Evolutionary conservation across 2,329 filamentous ascomycete genomes (phyloP), one percentile per base, ranked within the genome.

Genomic region (Truncatella angustata): DNA sequence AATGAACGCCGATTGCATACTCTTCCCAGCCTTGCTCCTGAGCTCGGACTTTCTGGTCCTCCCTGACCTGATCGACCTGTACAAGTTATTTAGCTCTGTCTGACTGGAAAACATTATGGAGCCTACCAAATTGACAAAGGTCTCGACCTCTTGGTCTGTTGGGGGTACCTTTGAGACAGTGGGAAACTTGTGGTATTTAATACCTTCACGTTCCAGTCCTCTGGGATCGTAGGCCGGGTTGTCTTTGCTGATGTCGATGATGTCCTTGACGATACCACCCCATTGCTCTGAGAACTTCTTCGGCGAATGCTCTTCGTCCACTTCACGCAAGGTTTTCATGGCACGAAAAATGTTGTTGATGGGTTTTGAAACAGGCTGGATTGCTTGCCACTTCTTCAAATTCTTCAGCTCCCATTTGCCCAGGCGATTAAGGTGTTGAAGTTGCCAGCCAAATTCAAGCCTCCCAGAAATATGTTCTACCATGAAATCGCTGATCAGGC

Each of bases 391-490:
- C 66, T 97, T 97, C 54, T 82, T 85, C 10, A 97, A 78, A 63
- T 97, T 97, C 73, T 97, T 97, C 59, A 97, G 91, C 64, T 97
- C 93, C 93, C 93, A 97, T 72, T 97, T 97, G 3, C 92, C 92
- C 59, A 91, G 89, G 2, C 88, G 90, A 2, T 88, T 90, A 21
- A 97, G 82, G 62, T 94, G 87, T 61, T 93, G 88, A 14, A 97
- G 77, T 70, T 97, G 93, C 92, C 93, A 97, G 39, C 87, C 90
- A 24, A 93, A 82, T 1, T 85, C 89, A 12, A 97, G 80, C 7
- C 91, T 85, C 9, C 84, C 79, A 9, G 92, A 92, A 50, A 97
- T 78, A 61, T 91, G 81, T 3, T 79, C 77, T 16, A 84, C 78
- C 24, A 97, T 78, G 63, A 97, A 97, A 56, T 89, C 86, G 54